Evolutionary conservation across 495 filamentous ascomycete species (phyloP), one percentile per base, ranked within the genome.

Genomic region (Annulohypoxylon nitens): DNA sequence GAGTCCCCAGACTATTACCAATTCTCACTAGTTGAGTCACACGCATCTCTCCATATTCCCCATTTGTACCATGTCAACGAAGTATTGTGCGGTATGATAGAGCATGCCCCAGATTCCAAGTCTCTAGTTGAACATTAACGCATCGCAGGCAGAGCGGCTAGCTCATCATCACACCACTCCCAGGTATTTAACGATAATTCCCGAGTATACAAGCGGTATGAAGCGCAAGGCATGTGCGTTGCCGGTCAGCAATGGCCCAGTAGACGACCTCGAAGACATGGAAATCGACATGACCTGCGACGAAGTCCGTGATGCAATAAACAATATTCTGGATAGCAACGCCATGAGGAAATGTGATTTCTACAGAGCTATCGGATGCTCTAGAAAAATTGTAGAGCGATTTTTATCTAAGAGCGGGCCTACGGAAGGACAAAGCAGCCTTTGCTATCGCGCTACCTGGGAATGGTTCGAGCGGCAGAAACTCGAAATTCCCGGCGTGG

Each of bases 301-400:
- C 48, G 76, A 80, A 18, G 77, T 86, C 10, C 83, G 86, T 1
- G 78, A 77, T 53, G 81, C 79, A 70, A 86, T 87, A 71, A 81
- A 79, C 48, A 72, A 64, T 57, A 77, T 83, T 53, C 65, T 87
- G 47, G 81, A 84, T 41, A 75, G 74, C 2, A 79, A 82, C 54
- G 81, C 81, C 59, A 85, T 86, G 81, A 86, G 82, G 70, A 82
- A 84, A 67, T 79, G 80, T 33, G 83, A 84, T 48, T 86, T 88
- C 70, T 75, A 75, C 34, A 73, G 75, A 4, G 76, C 80, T 26
- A 81, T 87, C 30, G 79, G 79, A n/a, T 76, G 79, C 48, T 81
- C 60, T 66, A 26, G 14, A n/a, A 74, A n/a, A 7, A 61, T 67
- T 3, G 72, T 85, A n/a, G 69, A 23, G 33, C 72, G 69, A 12